Evolutionary conservation across 2,329 filamentous ascomycete species (phyloP).

Genomic region (Venturia effusa): DNA sequence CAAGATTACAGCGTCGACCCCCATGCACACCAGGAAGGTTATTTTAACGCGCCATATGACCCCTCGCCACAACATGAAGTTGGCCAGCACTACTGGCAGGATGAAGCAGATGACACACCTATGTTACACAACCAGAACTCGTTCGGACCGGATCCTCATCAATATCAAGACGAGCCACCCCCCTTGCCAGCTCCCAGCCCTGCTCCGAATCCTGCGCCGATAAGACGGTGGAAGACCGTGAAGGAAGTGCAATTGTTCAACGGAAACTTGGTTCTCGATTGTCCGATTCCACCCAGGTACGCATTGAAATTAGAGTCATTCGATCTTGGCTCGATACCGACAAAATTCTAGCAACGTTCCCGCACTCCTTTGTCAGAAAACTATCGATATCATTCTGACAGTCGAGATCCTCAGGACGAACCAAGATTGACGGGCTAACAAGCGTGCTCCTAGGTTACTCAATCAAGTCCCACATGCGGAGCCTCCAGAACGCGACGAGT

Average conservation of each 20-base stretch:
- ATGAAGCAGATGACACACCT: conserved; percentile 61
- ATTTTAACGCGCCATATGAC: conserved; percentile 75
- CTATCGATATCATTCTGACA: neutral
- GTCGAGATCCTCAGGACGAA: neutral
- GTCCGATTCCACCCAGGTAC: conserved; percentile 66
- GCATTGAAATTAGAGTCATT: neutral
- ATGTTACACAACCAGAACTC: conserved; percentile 58
- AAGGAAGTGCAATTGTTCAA: conserved; percentile 97
- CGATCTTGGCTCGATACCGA: neutral
- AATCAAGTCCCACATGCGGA: conserved; percentile 78
- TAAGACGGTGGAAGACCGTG: conserved; percentile 94
- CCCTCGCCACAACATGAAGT: conserved; percentile 49
- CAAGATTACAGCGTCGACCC: conserved; percentile 52
- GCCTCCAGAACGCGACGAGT: conserved; percentile 68
- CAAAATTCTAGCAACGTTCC: neutral
- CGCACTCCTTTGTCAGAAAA: neutral
- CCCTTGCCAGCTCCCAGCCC: conserved; percentile 32
- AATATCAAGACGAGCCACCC: conserved; percentile 18
- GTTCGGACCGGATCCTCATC: conserved; percentile 50
- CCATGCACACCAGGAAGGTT: conserved; percentile 76
- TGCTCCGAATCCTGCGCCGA: conserved; percentile 43
- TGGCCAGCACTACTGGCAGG: conserved; percentile 48
- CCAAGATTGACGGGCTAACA: neutral
- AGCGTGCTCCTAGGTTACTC: conserved; percentile 46
- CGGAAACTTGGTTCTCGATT: conserved; percentile 93